phyloP scores from a whole-genome alignment of 257 asterid genomes.

The Knoxia roxburghii region DNA sequence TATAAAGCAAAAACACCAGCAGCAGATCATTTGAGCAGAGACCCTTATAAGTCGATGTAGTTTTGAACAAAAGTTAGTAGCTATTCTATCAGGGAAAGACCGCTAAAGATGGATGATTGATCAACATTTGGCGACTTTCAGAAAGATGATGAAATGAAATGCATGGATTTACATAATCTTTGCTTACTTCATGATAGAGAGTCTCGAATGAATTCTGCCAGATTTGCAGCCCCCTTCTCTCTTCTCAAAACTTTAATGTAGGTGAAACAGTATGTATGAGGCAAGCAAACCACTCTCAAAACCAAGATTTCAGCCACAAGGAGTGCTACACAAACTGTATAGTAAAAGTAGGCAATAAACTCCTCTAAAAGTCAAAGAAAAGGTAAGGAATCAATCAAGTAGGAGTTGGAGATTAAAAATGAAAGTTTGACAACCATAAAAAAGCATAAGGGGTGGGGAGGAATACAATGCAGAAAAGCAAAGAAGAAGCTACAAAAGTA shows the following conservation, averaged over 20 bases:
- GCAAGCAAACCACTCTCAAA: too few relatives aligned
- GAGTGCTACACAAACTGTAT: not conserved
- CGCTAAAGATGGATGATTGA: too few relatives aligned
- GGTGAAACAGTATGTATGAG: not conserved
- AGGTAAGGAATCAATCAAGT: constrained; percentile 11
- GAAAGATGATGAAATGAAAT: not conserved
- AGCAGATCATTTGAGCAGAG: not conserved
- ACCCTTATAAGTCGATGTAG: not conserved
- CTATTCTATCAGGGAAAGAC: too few relatives aligned
- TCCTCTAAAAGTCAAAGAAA: constrained; percentile 11
- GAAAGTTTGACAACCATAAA: not conserved
- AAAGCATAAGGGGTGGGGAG: not conserved
- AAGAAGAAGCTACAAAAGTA: constrained; percentile 13
- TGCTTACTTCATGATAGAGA: not conserved
- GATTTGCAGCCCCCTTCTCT: constrained; percentile 3
- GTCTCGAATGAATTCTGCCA: not conserved
- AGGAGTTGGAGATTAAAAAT: not conserved
- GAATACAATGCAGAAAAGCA: constrained; percentile 7
- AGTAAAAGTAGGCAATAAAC: too few relatives aligned
- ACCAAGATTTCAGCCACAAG: not conserved
- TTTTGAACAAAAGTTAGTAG: too few relatives aligned
- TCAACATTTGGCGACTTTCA: too few relatives aligned
- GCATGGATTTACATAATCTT: not conserved
- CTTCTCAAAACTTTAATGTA: not conserved
- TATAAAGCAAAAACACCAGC: not conserved